Evolutionary conservation across 495 filamentous ascomycete species (phyloP).

Genomic region (Penicillium soppii): DNA sequence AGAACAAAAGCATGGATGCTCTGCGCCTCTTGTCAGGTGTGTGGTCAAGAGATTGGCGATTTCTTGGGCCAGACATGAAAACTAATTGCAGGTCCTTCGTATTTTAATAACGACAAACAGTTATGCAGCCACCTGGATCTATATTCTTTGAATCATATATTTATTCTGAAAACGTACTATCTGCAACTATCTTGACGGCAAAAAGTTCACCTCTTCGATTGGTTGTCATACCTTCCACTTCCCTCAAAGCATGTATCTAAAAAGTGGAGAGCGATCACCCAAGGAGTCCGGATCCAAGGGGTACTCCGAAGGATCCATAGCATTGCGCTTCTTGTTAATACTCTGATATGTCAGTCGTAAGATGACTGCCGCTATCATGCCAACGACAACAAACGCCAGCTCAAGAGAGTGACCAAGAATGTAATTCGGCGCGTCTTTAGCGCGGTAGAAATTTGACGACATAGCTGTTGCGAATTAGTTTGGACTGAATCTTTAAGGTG

Average conservation of each 20-base stretch:
- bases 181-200: no score
- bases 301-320: conserved; percentile 45
- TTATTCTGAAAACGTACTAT: no score
- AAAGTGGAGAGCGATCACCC: conserved; percentile 65
- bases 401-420: conserved; percentile 68
- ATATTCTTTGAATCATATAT: no score
- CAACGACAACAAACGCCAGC: conserved; percentile 62
- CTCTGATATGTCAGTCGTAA: conserved; percentile 55
- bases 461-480: conserved; percentile 47
- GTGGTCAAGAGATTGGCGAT: no score
- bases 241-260: conserved; percentile 54
- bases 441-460: conserved; percentile 75
- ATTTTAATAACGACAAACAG: no score
- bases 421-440: conserved; percentile 61
- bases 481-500: not conserved
- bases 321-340: conserved; percentile 61
- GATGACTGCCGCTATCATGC: conserved; percentile 56
- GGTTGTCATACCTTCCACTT: conserved; percentile 11
- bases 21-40: no score
- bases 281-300: conserved; percentile 54
- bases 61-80: no score
- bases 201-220: no score
- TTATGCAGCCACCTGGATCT: no score
- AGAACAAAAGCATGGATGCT: no score
- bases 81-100: no score